Conservation (phyloP, 345 rosid genomes). For the Eucalyptus regnans region DNA sequence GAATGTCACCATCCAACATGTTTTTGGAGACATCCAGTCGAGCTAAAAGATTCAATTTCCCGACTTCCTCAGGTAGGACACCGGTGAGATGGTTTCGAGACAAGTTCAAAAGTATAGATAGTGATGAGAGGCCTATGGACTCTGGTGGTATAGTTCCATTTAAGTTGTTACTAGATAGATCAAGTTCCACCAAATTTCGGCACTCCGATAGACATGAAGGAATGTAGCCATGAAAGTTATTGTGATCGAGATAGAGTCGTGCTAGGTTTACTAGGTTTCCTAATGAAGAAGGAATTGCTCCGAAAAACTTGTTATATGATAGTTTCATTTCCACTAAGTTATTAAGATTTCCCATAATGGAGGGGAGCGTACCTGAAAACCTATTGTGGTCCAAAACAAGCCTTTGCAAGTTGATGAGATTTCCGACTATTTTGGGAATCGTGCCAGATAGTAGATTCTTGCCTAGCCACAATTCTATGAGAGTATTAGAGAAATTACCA, state of each 20-base stretch:
- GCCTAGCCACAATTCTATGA: background rate
- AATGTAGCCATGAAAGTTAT: too few relatives aligned
- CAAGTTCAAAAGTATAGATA: background rate
- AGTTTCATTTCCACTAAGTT: too few relatives aligned
- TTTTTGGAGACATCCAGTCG: constrained; percentile 8
- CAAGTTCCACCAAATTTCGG: background rate
- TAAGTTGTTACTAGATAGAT: background rate
- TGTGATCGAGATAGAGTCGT: too few relatives aligned
- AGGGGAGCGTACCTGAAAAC: background rate
- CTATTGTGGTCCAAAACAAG: background rate
- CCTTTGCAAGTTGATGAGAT: background rate
- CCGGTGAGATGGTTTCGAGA: constrained; percentile 9
- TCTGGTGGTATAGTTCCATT: constrained; percentile 3
- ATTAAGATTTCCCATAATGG: too few relatives aligned
- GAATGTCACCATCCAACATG: constrained; percentile 4
- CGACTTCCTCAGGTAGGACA: background rate
- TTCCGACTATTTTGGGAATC: background rate
- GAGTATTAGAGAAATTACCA: background rate
- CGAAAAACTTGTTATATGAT: rapidly evolving
- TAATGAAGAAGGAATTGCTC: too few relatives aligned
- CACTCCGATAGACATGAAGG: too few relatives aligned
- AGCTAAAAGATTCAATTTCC: background rate
- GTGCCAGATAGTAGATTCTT: background rate
- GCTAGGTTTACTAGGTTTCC: too few relatives aligned
- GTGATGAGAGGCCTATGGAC: too few relatives aligned